phyloP scores from a whole-genome alignment of 2,329 filamentous ascomycete genomes.

The Dactylellina drechsleri region DNA sequence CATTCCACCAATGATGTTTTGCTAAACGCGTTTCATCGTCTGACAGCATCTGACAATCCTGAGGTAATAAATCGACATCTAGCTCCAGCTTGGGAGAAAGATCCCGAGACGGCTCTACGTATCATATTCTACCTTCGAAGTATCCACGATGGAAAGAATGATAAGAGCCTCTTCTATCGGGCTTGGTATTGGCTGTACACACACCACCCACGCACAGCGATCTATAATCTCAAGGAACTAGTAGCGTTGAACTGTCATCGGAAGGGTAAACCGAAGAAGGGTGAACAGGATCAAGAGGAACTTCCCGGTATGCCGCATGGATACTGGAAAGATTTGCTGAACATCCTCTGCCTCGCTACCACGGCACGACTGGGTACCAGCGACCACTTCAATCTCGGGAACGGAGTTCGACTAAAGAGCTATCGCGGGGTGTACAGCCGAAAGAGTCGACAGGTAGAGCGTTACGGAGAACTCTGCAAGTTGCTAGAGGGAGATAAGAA shows the following conservation, averaged over 20 bases:
- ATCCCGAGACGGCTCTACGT: conserved; percentile 67
- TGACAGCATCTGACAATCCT: conserved; percentile 63
- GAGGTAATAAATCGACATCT: conserved; percentile 63
- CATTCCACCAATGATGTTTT: conserved; percentile 64
- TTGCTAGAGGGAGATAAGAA: conserved; percentile 64
- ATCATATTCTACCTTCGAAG: conserved; percentile 71
- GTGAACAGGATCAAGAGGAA: conserved; percentile 58
- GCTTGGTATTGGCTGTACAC: conserved; percentile 69
- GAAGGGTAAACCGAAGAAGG: conserved; percentile 61
- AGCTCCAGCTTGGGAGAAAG: conserved; percentile 65
- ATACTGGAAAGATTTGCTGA: conserved; percentile 72
- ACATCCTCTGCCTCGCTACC: conserved; percentile 67
- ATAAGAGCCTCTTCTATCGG: conserved; percentile 65
- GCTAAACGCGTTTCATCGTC: conserved; percentile 68
- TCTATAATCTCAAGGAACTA: conserved; percentile 68
- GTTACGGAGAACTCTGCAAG: conserved; percentile 63
- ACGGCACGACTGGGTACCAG: conserved; percentile 65
- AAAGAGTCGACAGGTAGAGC: conserved; percentile 61
- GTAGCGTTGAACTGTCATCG: conserved; percentile 69
- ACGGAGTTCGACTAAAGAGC: conserved; percentile 62
- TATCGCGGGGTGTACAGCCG: conserved; percentile 10
- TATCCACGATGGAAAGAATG: conserved; percentile 71
- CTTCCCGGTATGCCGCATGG: conserved; percentile 67
- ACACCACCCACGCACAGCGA: conserved; percentile 68
- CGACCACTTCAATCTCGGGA: conserved; percentile 62